These are phyloP conservation scores for Trichoderma simmonsii DNA, from an alignment of 2,329 filamentous ascomycete species.

Conservation along the genomic window DNA sequence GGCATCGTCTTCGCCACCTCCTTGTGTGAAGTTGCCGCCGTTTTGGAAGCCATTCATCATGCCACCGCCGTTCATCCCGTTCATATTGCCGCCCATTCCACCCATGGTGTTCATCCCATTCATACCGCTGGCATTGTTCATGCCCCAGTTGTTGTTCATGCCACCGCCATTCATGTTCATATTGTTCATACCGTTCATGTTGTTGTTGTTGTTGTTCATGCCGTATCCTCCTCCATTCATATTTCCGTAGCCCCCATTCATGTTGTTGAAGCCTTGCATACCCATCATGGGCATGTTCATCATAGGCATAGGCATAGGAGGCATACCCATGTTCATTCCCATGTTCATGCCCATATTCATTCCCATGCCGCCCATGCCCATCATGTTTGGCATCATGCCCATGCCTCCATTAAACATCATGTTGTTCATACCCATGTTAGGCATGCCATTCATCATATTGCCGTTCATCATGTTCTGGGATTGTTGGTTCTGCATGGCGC, in stretches of 20 bases:
- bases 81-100: constrained; percentile 25
- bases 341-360: constrained; percentile 28
- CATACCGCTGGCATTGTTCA: constrained; percentile 23
- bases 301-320: constrained; percentile 26
- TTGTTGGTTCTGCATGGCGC: constrained; percentile 60
- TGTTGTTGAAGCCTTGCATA: constrained; percentile 26
- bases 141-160: constrained; percentile 22
- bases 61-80: constrained; percentile 28
- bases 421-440: constrained; percentile 36
- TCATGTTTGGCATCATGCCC: constrained; percentile 37
- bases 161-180: constrained; percentile 24
- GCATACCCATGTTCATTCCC: constrained; percentile 32
- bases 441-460: constrained; percentile 47
- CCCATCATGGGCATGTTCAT: constrained; percentile 30
- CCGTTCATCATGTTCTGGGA: constrained; percentile 43
- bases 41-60: constrained; percentile 35
- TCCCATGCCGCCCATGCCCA: constrained; percentile 31
- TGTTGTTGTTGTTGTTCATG: constrained; percentile 33
- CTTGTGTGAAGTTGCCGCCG: constrained; percentile 43
- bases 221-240: constrained; percentile 34
- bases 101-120: constrained; percentile 22
- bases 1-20: constrained; percentile 75
- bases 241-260: constrained; percentile 31
- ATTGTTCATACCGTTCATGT: constrained; percentile 29
- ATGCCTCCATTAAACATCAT: constrained; percentile 38